A percentile compares a stretch with the other conserved stretches of the same genome.
phyloP scores from a whole-genome alignment of 2,329 filamentous ascomycete genomes.

The Cylindrodendrum hubeiense region DNA sequence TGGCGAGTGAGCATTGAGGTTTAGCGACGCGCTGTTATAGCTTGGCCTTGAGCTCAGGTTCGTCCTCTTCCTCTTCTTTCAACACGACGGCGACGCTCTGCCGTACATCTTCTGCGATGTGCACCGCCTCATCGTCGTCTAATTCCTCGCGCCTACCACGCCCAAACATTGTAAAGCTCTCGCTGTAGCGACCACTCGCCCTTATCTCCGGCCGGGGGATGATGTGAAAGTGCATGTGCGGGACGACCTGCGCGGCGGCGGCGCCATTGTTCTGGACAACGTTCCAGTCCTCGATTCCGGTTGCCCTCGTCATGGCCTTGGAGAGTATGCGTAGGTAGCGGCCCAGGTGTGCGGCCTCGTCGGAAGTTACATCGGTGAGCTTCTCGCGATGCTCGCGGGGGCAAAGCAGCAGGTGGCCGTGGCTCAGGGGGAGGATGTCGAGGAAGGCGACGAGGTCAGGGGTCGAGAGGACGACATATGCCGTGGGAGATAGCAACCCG shows the following conservation, averaged over 20 bases:
- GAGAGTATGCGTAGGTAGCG: slow-evolving; percentile 78
- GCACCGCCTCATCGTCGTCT: slow-evolving; percentile 78
- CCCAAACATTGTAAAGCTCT: slow-evolving; percentile 88
- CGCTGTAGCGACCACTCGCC: slow-evolving; percentile 64
- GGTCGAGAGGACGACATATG: slow-evolving; percentile 82
- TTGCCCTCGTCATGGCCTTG: slow-evolving; percentile 75
- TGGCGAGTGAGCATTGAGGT: background rate
- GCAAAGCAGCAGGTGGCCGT: slow-evolving; percentile 85
- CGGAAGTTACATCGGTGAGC: slow-evolving; percentile 75
- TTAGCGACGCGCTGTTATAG: slow-evolving; percentile 44
- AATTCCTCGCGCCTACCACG: slow-evolving; percentile 78
- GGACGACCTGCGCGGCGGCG: slow-evolving; percentile 90
- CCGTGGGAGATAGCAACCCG: slow-evolving; percentile 55
- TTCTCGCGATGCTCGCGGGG: slow-evolving; percentile 83
- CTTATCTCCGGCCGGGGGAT: slow-evolving; percentile 83
- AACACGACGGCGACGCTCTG: slow-evolving; percentile 62
- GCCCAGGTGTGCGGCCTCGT: slow-evolving; percentile 77
- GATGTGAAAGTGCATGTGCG: slow-evolving; percentile 94
- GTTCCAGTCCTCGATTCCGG: slow-evolving; percentile 88
- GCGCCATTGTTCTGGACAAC: slow-evolving; percentile 96
- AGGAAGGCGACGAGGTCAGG: slow-evolving; percentile 86
- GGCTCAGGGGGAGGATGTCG: slow-evolving; percentile 90
- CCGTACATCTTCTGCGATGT: slow-evolving; percentile 68
- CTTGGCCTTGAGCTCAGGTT: slow-evolving; percentile 49
- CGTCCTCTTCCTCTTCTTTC: slow-evolving; percentile 53